Evolutionary conservation across 306 rosid species (phyloP).

Genomic region (Casuarina glauca): DNA sequence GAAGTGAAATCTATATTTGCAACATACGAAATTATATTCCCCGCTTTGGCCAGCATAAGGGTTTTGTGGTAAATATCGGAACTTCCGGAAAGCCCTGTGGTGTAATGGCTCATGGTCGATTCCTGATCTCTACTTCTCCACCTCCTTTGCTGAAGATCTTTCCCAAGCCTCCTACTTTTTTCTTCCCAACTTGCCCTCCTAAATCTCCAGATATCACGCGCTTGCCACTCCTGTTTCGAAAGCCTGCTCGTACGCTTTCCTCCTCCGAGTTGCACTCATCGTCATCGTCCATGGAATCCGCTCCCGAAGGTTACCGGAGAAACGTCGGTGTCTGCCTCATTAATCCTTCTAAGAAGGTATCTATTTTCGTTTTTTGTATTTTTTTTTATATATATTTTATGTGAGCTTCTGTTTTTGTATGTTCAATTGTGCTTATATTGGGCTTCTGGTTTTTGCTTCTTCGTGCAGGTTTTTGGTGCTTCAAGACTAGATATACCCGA

Average conservation of each 20-base stretch:
- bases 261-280: slow-evolving; percentile 14
- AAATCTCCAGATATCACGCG: slow-evolving; percentile 15
- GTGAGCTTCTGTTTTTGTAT: not conserved
- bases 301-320: slow-evolving; percentile 79
- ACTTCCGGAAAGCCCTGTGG: not conserved
- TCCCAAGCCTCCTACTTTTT: slow-evolving; percentile 3
- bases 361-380: too few relatives aligned
- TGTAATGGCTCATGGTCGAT: not conserved
- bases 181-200: slow-evolving; percentile 9
- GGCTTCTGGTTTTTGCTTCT: not conserved
- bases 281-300: slow-evolving; percentile 67
- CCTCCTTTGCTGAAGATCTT: not conserved
- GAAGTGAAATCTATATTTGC: too few relatives aligned
- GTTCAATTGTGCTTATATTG: not conserved
- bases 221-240: slow-evolving; percentile 13
- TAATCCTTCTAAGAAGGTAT: slow-evolving; percentile 62
- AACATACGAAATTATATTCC: too few relatives aligned
- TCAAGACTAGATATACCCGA: slow-evolving; percentile 72
- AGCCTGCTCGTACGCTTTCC: not conserved
- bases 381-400: not conserved
- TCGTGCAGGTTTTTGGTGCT: slow-evolving; percentile 61
- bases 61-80: not conserved
- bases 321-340: slow-evolving; percentile 88
- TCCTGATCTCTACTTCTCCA: not conserved
- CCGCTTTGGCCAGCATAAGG: not conserved